Conservation (phyloP, 148 eudicot species). For the Vaccinium corymbosum region DNA sequence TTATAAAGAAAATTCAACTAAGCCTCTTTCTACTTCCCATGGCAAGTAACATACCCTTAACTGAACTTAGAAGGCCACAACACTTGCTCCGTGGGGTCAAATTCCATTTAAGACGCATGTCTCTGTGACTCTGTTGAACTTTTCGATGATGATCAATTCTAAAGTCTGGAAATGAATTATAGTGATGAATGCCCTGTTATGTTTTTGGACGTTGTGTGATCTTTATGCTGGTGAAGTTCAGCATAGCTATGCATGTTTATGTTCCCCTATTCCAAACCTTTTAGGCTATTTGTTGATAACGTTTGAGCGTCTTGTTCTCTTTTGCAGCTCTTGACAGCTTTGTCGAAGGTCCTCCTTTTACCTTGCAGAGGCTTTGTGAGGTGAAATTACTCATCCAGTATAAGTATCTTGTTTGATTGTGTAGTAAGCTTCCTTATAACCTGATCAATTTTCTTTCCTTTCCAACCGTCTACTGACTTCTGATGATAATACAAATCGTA, state of each 20-base stretch:
- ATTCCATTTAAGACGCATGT: neutral
- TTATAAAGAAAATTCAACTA: neutral
- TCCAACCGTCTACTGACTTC: neutral
- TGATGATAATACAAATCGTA: neutral
- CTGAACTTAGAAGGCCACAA: neutral
- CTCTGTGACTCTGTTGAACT: neutral
- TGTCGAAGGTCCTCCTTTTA: slow-evolving; percentile 85
- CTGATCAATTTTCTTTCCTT: neutral
- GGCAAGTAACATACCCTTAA: neutral
- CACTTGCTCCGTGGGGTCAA: neutral
- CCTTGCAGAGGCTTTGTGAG: slow-evolving; percentile 88
- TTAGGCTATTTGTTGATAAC: neutral
- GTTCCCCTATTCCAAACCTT: neutral
- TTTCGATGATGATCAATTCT: neutral
- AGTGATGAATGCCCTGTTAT: neutral
- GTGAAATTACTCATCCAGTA: slow-evolving; percentile 30
- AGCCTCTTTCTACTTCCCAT: neutral
- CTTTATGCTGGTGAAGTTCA: neutral
- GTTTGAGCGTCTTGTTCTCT: slow-evolving; percentile 11
- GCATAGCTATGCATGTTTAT: neutral
- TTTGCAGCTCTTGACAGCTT: slow-evolving; percentile 74
- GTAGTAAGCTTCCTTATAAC: slow-evolving; percentile 4
- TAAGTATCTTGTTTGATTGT: neutral
- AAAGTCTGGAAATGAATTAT: neutral
- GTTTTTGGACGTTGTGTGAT: neutral